These are phyloP conservation scores for Cryptosporidium sp. DNA, from an alignment of 169 alveolate genomes.

Conservation along the genomic window DNA sequence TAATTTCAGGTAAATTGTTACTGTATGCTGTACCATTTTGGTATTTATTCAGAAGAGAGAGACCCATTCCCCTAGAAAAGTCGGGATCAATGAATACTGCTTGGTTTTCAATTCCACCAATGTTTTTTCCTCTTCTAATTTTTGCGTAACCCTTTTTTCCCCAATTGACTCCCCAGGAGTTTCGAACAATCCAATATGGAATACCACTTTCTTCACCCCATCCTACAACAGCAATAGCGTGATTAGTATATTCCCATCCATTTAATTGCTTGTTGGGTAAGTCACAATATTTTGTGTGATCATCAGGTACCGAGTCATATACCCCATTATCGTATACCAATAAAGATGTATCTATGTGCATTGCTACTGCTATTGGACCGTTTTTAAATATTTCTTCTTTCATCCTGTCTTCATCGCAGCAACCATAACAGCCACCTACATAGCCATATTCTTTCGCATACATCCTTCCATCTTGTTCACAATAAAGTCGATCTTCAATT, in stretches of 20 bases:
- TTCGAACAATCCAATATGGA: constrained; percentile 88
- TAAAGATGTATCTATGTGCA: constrained; percentile 78
- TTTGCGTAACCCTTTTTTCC: constrained; percentile 85
- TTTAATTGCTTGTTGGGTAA: constrained; percentile 84
- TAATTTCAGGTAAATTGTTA: background rate
- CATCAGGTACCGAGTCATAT: constrained; percentile 75
- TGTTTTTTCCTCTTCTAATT: constrained; percentile 83
- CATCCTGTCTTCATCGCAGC: constrained; percentile 84
- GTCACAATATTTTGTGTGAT: constrained; percentile 87
- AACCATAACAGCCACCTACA: constrained; percentile 88
- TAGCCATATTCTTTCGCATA: constrained; percentile 84
- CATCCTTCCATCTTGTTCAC: constrained; percentile 75
- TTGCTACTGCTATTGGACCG: constrained; percentile 83
- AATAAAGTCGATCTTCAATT: background rate
- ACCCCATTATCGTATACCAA: constrained; percentile 78
- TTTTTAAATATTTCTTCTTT: constrained; percentile 82
- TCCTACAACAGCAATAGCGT: constrained; percentile 89
- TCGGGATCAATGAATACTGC: constrained; percentile 91
- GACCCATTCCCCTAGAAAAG: constrained; percentile 81
- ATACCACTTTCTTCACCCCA: constrained; percentile 88
- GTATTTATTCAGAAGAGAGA: constrained; percentile 30
- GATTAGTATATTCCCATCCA: constrained; percentile 92
- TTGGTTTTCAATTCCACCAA: constrained; percentile 88
- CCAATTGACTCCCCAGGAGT: constrained; percentile 88
- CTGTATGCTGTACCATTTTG: background rate